Evolutionary conservation across 495 filamentous ascomycete species (phyloP).

Genomic region (Pseudotulostoma volvatum): DNA sequence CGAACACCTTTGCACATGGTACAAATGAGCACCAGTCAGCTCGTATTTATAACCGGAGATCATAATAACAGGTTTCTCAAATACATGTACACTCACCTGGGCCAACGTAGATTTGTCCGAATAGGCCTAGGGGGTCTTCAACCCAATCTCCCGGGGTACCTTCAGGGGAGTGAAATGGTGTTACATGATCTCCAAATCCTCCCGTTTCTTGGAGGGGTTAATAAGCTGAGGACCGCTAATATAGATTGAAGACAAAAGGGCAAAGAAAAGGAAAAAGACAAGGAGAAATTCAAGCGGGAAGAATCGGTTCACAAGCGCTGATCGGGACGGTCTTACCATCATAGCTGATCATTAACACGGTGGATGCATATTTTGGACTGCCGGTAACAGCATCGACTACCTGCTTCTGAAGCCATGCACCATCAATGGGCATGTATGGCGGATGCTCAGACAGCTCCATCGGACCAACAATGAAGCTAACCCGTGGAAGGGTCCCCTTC

Average conservation of each 20-base stretch:
- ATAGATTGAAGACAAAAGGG: not conserved
- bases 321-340: constrained; percentile 23
- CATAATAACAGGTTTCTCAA: not conserved
- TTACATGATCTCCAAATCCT: constrained; percentile 39
- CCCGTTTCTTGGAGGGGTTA: constrained; percentile 26
- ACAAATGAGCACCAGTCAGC: not conserved
- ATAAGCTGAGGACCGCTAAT: not conserved
- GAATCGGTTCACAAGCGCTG: too few relatives aligned
- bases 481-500: constrained; percentile 35
- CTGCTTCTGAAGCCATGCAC: constrained; percentile 40
- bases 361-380: constrained; percentile 33
- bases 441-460: constrained; percentile 37
- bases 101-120: constrained; percentile 33
- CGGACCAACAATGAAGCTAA: constrained; percentile 38
- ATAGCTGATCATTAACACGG: constrained; percentile 35
- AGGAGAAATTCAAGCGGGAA: too few relatives aligned
- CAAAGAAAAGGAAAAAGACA: not conserved
- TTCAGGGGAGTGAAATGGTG: constrained; percentile 34
- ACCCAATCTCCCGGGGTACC: constrained; percentile 40
- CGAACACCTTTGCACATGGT: constrained; percentile 21
- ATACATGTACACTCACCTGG: constrained; percentile 25
- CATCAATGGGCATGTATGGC: constrained; percentile 35
- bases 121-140: constrained; percentile 30
- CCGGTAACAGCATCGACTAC: constrained; percentile 34
- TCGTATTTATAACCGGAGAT: not conserved